Evolutionary conservation across 805 yeast species (phyloP).

Genomic region (Yarrowia sp.): DNA sequence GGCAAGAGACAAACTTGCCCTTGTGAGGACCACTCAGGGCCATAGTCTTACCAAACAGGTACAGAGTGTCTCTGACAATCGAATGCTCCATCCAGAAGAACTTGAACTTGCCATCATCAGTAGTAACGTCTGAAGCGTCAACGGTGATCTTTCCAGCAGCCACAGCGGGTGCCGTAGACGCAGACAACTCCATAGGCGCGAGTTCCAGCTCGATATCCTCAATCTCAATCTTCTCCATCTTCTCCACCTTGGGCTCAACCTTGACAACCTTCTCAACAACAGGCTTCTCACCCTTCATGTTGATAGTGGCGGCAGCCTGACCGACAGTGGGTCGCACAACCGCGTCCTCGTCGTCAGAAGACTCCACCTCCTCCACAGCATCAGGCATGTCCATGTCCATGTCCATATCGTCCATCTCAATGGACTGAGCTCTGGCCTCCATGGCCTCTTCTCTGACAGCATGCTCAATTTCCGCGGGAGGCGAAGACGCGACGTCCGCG

Average conservation of each 20-base stretch:
- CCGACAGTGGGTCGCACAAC: slow-evolving; percentile 15
- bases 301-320: not conserved
- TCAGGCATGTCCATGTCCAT: not conserved
- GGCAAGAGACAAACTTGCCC: slow-evolving; percentile 60
- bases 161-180: not conserved
- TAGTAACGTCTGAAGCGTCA: not conserved
- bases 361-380: slow-evolving; percentile 21
- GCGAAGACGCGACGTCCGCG: slow-evolving; percentile 36
- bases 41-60: slow-evolving; percentile 69
- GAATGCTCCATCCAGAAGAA: slow-evolving; percentile 91
- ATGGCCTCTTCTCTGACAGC: slow-evolving; percentile 13
- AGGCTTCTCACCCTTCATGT: slow-evolving; percentile 10
- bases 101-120: slow-evolving; percentile 43
- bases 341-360: slow-evolving; percentile 25
- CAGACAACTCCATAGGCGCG: not conserved
- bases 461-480: slow-evolving; percentile 1
- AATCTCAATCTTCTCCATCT: not conserved
- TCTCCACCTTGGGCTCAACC: not conserved
- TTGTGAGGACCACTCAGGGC: slow-evolving; percentile 53
- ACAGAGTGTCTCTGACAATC: slow-evolving; percentile 66
- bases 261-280: not conserved
- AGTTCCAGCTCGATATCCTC: slow-evolving; percentile 51
- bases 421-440: slow-evolving; percentile 28
- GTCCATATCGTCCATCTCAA: not conserved
- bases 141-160: not conserved